phyloP scores from a whole-genome alignment of 176 grass and related monocot species.

The Tillandsia fasciculata region DNA sequence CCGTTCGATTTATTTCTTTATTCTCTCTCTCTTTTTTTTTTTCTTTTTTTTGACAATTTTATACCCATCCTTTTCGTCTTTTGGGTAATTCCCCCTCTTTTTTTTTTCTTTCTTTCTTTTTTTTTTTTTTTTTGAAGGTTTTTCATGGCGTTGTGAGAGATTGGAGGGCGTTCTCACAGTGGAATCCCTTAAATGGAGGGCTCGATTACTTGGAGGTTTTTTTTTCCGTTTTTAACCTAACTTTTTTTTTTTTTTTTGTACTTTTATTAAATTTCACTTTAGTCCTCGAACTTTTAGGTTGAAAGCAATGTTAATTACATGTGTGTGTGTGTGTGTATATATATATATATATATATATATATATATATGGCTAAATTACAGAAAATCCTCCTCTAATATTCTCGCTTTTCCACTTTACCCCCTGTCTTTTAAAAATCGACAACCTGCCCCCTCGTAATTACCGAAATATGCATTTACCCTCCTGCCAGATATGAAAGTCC shows the following conservation, averaged over 20 bases:
- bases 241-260: not conserved
- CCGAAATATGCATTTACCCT: too few relatives aligned
- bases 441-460: too few relatives aligned
- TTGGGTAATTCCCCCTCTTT: not conserved
- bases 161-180: conserved; percentile 41
- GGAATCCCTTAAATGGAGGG: conserved; percentile 73
- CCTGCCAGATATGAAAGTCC: too few relatives aligned
- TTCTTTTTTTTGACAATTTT: not conserved
- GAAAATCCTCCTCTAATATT: too few relatives aligned
- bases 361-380: too few relatives aligned
- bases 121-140: conserved; percentile 31
- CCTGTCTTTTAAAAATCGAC: too few relatives aligned
- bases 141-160: conserved; percentile 44
- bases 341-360: too few relatives aligned
- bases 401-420: too few relatives aligned
- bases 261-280: not conserved
- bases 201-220: conserved; percentile 80
- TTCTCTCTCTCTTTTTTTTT: not conserved
- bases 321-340: too few relatives aligned
- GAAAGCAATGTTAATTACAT: not conserved
- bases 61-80: not conserved
- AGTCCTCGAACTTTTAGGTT: not conserved
- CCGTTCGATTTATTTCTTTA: not conserved
- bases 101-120: conserved; percentile 2
- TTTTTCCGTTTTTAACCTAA: conserved; percentile 14